Evolutionary conservation across 176 grass and related monocot species (phyloP).

Genomic region (Triticum monococcum): DNA sequence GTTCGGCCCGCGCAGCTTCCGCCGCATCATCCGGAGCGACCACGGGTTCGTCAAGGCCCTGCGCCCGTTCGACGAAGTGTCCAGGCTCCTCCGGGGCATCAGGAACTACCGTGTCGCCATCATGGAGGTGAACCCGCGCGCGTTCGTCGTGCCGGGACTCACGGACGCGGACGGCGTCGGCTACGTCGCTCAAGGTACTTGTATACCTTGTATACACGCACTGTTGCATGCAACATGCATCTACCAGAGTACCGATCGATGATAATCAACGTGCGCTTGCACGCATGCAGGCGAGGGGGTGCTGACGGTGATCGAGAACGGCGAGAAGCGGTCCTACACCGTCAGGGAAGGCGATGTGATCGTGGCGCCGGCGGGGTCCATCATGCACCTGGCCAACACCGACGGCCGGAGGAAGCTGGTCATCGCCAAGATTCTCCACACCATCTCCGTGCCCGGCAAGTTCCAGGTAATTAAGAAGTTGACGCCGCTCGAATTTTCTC

Average conservation of each 20-base stretch:
- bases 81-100: constrained; percentile 60
- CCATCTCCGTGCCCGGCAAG: constrained; percentile 60
- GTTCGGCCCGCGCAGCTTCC: constrained; percentile 56
- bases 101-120: constrained; percentile 64
- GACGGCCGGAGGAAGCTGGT: constrained; percentile 62
- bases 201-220: no score
- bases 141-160: constrained; percentile 64
- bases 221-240: background rate
- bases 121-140: constrained; percentile 52
- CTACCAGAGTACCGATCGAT: background rate
- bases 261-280: background rate
- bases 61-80: constrained; percentile 53
- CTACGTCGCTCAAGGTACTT: constrained; percentile 63
- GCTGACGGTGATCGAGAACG: constrained; percentile 44
- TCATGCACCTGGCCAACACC: constrained; percentile 67
- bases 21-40: constrained; percentile 27
- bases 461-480: constrained; percentile 28
- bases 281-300: constrained; percentile 48
- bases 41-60: constrained; percentile 50
- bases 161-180: constrained; percentile 57
- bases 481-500: background rate
- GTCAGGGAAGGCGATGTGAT: constrained; percentile 59
- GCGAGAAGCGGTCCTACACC: constrained; percentile 48
- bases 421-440: constrained; percentile 51
- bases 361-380: constrained; percentile 47